Base-by-base conservation (phyloP, 2,329 filamentous ascomycete genomes). In the Fusarium sp. region DNA sequence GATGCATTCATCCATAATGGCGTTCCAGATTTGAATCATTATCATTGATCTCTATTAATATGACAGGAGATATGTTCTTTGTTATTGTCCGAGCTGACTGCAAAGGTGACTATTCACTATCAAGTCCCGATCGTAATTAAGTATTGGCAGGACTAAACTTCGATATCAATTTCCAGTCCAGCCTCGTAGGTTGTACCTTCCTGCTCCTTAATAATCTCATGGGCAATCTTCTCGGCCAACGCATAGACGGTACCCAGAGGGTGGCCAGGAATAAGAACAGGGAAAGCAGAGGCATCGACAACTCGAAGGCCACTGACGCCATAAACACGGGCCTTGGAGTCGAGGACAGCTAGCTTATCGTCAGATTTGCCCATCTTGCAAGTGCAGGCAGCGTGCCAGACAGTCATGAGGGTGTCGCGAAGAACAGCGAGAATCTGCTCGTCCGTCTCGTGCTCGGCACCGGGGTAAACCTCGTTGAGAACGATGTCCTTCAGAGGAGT, bases 371-470 rank as follows among this genome's bases (percentile, higher is more conserved):
- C 70, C 70, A 72, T 72, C 41, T 72, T 72, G 40, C 70, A 73
- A 9, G 70, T 73, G 16, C 66, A 73, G 15, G 66, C 61, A 8
- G 70, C 70, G 7, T 73, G 71, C 70, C 70, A 59, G 28, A 76
- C 63, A 2, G 70, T 74, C 65, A 73, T 74, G 30, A 73, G 52
- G 6, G 60, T 62, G 4, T 70, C 62, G 6, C 73, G 72, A 31
- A 82, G 74, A 31, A 77, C 64, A 7, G 75, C 72, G 36, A 84
- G 69, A 11, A 88, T 82, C 58, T 86, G 74, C 27, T 70, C 79
- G 62, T 87, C 84, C 0, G 80, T 81, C 34, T 79, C 16, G 27
- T 65, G 16, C 37, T 72, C 12, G 7, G 59, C 44, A 0, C 69
- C 69, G 3, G 69, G 69, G 67, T 23, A 82, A 68, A 28, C 80